These are phyloP conservation scores for Hymenoscyphus fructigenus DNA, from an alignment of 2,329 filamentous ascomycete species.

Conservation along the genomic window DNA sequence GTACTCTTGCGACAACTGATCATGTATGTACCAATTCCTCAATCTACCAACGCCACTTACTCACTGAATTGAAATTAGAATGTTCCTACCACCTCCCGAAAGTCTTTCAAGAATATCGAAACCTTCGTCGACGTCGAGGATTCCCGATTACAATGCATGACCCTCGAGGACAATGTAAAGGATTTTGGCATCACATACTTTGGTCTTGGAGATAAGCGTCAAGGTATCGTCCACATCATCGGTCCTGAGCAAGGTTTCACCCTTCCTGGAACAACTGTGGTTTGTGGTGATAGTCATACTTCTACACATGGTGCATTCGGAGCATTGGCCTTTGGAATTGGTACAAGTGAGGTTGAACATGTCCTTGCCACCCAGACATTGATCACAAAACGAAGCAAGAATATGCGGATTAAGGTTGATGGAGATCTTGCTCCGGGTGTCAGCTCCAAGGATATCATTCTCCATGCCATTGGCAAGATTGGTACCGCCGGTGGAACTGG, in stretches of 20 bases:
- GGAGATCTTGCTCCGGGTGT: slow-evolving; percentile 87
- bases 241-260: slow-evolving; percentile 99
- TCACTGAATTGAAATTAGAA: slow-evolving; percentile 57
- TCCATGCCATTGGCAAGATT: slow-evolving; percentile 89
- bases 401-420: slow-evolving; percentile 96
- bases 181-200: slow-evolving; percentile 97
- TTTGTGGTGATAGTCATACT: slow-evolving; percentile 97
- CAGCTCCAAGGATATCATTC: slow-evolving; percentile 92
- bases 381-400: slow-evolving; percentile 93
- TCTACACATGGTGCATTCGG: slow-evolving; percentile 98
- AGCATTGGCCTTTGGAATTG: slow-evolving; percentile 92
- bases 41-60: slow-evolving; percentile 2
- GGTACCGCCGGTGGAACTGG: slow-evolving; percentile 94
- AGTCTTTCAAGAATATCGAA: slow-evolving; percentile 89
- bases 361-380: slow-evolving; percentile 95
- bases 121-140: slow-evolving; percentile 95
- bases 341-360: slow-evolving; percentile 97
- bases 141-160: slow-evolving; percentile 89
- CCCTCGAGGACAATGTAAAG: slow-evolving; percentile 95
- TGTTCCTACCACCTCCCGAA: slow-evolving; percentile 86
- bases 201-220: slow-evolving; percentile 90
- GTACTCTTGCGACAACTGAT: slow-evolving; percentile 93
- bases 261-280: slow-evolving; percentile 91
- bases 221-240: slow-evolving; percentile 98
- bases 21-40: slow-evolving; percentile 63